These are phyloP conservation scores for Fusarium incarnatum DNA, from an alignment of 2,329 filamentous ascomycete species.

Conservation along the genomic window DNA sequence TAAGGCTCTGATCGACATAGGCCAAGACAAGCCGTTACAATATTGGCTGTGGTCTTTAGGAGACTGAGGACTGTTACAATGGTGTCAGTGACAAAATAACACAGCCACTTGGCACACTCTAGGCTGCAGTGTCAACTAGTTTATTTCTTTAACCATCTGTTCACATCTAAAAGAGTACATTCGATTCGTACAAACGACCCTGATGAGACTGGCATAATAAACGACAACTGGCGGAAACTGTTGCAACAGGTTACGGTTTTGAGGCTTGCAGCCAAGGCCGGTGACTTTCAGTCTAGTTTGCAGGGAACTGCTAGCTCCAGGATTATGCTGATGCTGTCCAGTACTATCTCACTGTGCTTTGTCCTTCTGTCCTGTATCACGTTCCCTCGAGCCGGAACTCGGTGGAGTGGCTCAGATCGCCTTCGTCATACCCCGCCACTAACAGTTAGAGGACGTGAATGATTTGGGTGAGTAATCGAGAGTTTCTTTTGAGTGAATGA, in stretches of 20 bases:
- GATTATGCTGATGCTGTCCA: not conserved
- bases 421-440: constrained; percentile 44
- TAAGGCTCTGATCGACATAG: not conserved
- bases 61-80: not conserved
- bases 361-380: constrained; percentile 27
- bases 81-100: not conserved
- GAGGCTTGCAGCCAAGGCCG: constrained; percentile 6
- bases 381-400: constrained; percentile 40
- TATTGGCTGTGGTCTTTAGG: not conserved
- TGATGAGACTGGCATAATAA: not conserved
- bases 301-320: constrained; percentile 14
- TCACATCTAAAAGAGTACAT: not conserved
- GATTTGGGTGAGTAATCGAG: constrained; percentile 5
- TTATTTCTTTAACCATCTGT: not conserved
- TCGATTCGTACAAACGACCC: not conserved
- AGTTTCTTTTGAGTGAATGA: constrained; percentile 8
- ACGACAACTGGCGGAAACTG: not conserved
- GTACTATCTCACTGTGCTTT: not conserved
- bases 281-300: constrained; percentile 7
- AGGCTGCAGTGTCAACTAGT: not conserved
- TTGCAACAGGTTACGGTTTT: not conserved
- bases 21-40: not conserved
- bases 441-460: constrained; percentile 17
- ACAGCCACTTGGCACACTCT: not conserved
- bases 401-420: constrained; percentile 38